Evolutionary conservation across 78 protist species (phyloP), one percentile per base, ranked within the genome.

Genomic region (Polysphondylium violaceum): DNA sequence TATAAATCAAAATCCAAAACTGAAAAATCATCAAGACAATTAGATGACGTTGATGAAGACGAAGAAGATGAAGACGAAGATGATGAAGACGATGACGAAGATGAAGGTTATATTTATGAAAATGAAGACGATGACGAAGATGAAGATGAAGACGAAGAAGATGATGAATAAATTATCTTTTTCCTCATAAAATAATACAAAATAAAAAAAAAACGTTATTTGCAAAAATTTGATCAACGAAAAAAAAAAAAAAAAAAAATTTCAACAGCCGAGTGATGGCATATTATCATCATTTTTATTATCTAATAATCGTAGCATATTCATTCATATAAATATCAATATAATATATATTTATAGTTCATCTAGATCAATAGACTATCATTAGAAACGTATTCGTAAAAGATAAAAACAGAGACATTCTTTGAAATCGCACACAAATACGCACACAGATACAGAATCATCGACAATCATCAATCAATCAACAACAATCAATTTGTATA

Each of bases 81-180:
- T 25, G 78, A 72, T 8, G 78, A 78, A 0, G 38, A 47, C 14
- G 78, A 78, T 3, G 69, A 78, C 0, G 81, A 83, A 4, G 72
- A 81, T 0, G 90, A 83, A 47, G 88, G 65, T 50, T 74, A 69
- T 23, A 60, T 47, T n/a, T 47, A 78, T 44, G 88, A 78, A 23
- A 68, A 67, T 12, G 71, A 63, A 14, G 87, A 76, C 4, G 74
- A 60, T 11, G 73, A 63, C 0, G 87, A 76, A 1, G 74, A 65
- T 2, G 88, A 78, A 47, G 81, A 74, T 8, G 64, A 56, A 19
- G 87, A 77, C 4, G 87, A 76, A 2, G 86, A 76, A 61, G 55
- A 65, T 8, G 25, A 68, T 17, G 8, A 21, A 7, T 47, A 47
- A 38, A 65, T 2, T 40, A 65, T 38, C 33, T 16, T 36, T 64